Evolutionary conservation across 140 eudicot species (phyloP), one percentile per base, ranked within the genome.

Genomic region (Bidens hawaiensis): DNA sequence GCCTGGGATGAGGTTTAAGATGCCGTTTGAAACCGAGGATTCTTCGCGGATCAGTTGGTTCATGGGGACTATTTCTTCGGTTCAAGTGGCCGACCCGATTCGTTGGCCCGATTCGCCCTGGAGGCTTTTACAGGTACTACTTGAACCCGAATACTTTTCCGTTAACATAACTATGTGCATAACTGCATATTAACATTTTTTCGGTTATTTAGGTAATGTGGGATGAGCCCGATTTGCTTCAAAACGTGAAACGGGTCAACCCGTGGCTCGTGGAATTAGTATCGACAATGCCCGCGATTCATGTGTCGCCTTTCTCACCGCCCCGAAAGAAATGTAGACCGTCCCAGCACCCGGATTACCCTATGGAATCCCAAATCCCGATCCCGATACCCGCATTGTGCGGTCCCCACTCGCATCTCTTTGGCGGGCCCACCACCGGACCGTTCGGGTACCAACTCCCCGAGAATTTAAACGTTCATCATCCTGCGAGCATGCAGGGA

Each of bases 401-500:
- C 19, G 81, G 77, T 2, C 81, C 68, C 33, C 76, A 69, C 81
- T 31, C 66, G 64, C 74, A 85, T 64, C 71, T 80, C 42, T 80
- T 83, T 15, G 48, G 56, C 0, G 87, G 83, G 82, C 84, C 83
- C 59, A 81, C 67, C 69, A 70, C 61, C 69, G 80, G 75, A 53
- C 89, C 89, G 22, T 84, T 82, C 43, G 77, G 82, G 59, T 82
- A 78, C 64, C 85, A 76, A 71, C 80, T 86, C 45, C 76, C 85
- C 34, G 83, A 79, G 75, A 84, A 74, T 74, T 38, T 74, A 27
- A 74, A 79, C 82, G 69, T 73, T 75, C 76, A 69, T 63, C 96
- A 54, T 69, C 95, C 99, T 88, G 96, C 98, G 80, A 86, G 99
- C 96, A 91, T 91, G 87, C 99, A 91, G 99, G 99, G 99, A 87